Evolutionary conservation across 1,139 yeast species (phyloP), one percentile per base, ranked within the genome.

Genomic region (Blastobotrys capitulatus): DNA sequence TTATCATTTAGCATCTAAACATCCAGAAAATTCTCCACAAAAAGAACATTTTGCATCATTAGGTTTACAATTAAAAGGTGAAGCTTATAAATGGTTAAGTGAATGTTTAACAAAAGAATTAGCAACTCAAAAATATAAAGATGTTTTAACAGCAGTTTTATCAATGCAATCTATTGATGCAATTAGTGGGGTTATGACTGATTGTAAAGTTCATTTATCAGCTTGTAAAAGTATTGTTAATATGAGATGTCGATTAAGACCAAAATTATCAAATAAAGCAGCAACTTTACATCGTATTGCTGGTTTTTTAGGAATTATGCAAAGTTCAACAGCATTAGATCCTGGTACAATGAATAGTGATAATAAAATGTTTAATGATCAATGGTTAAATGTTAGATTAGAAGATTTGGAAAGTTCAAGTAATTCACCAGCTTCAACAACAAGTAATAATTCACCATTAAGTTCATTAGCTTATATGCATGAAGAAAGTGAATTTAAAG

Each of bases 121-220:
- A 5, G 58, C 67, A 22, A 71, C 73, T 42, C 94, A 86, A 58
- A 83, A 85, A 62, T 87, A 87, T 64, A 87, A 88, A 62, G 96
- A 88, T 62, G 86, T 87, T 6, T 68, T 88, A 35, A 85, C 89
- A 46, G 94, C 95, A 0, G 83, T 87, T 19, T 74, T 88, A 68
- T 82, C 94, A 2, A 86, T 88, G 95, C 86, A 83, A 46, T 82
- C 90, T 20, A 87, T 88, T 49, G 96, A 88, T 68, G 82, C 86
- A 50, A 92, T 86, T 8, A 85, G 95, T 86, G 96, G 96, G 1
- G 83, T 94, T 1, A 86, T 86, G 94, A 83, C 84, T 53, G 95
- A 86, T 57, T 86, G 95, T 58, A 80, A 81, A 54, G 76, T 81
- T 52, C 86, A 87, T 65, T 72, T 88, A 50, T 77, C 80, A 47